Evolutionary conservation across 1,284 basidiomycete species (phyloP), one percentile per base, ranked within the genome.

Genomic region (Rhodofomes roseus): DNA sequence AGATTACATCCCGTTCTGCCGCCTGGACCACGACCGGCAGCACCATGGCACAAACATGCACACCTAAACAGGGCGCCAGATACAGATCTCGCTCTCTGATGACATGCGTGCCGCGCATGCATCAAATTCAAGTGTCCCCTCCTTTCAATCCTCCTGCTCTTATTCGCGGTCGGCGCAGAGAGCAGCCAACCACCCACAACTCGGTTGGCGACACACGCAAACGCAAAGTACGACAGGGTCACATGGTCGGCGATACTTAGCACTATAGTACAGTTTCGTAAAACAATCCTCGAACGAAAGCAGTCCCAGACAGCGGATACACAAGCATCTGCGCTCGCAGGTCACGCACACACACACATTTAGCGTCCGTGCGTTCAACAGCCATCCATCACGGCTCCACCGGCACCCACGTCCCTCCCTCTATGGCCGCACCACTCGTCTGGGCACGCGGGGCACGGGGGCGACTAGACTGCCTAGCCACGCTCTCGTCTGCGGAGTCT

Each of bases 381-480:
- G 61, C 65, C 25, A 66, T 61, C 65, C 25, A 66, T 61, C 43
- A 65, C 66, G 12, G 63, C 60, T 20, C 64, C 60, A 20, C 64
- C 50, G 31, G 50, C 64, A 31, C 65, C 64, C 43, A 63, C 65
- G 27, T 64, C 60, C 56, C 20, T 48, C 14, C 8, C 18, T 55
- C 39, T 14, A 37, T 18, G 20, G 20, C 53, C 3, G 60, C 63
- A 25, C 50, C 25, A 43, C 57, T 29, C 22, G 46, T 46, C 22
- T 48, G 48, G 27, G 54, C 20, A 37, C 54, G 58, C 29, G 54
- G 6, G 12, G 34, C 29, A 22, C 52, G 57, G 27, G 57, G 31
- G 16, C 57, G 52, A 29, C 57, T 58, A 22, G 41, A 4, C 31
- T 46, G 55, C 29, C 55, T 56, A 4, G 34, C 40, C 11, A 36